A percentile compares a stretch with the other conserved stretches of the same genome.
Evolutionary conservation across 345 rosid species (phyloP).

Genomic region (Lenwebbia sp.): DNA sequence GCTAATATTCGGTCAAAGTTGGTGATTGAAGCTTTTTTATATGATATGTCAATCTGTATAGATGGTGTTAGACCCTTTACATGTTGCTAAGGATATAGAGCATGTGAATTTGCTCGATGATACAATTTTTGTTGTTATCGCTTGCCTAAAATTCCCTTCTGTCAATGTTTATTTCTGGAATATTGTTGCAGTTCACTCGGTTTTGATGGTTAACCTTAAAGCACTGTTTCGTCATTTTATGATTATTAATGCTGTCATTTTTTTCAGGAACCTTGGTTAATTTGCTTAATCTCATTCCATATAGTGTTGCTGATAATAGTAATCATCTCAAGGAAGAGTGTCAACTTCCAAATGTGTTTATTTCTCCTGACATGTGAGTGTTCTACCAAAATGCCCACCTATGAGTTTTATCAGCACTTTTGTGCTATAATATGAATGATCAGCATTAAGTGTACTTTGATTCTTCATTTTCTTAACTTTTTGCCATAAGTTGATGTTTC

Average conservation of each 20-base stretch:
- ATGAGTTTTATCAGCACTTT: background rate
- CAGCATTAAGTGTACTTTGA: background rate
- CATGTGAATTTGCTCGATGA: background rate
- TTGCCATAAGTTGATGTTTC: background rate
- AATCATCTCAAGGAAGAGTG: conserved; percentile 46
- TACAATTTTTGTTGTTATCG: background rate
- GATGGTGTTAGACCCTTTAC: background rate
- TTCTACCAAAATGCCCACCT: background rate
- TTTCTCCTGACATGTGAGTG: conserved; percentile 75
- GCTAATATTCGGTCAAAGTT: background rate
- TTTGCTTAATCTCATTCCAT: conserved; percentile 58
- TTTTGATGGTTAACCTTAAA: background rate
- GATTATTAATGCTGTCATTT: background rate
- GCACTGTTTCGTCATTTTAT: background rate
- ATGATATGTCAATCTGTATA: background rate
- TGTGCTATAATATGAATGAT: background rate
- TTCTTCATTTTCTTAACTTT: background rate
- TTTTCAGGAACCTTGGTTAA: conserved; percentile 78
- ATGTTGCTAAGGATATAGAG: background rate
- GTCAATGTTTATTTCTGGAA: background rate
- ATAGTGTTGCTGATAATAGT: conserved; percentile 36
- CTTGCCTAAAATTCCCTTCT: background rate
- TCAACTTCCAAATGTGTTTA: conserved; percentile 77
- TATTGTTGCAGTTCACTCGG: background rate
- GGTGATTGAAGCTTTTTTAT: background rate